Base-by-base conservation (phyloP, 768 basidiomycete species). In the Phlebiopsis gigantea region DNA sequence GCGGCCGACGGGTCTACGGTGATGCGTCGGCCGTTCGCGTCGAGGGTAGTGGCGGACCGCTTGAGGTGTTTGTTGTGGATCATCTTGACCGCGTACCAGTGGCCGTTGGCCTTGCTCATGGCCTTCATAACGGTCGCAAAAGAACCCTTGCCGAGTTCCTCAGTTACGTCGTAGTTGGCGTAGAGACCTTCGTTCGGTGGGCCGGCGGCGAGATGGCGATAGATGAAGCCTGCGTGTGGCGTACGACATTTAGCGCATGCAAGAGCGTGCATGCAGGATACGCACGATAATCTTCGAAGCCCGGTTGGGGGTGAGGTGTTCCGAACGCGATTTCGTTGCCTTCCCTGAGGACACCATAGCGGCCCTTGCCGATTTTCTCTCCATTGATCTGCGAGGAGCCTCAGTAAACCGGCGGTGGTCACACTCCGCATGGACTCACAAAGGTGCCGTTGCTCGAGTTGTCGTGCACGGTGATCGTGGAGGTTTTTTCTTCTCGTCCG, bases 281-380 rank as follows among this genome's bases (percentile, higher is more conserved):
- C 87, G 59, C 56, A 88, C 90, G 84, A 66, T 88, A 91, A 66
- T 93, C 92, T 63, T 91, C 90, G 67, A 47, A 78, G 49, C 73
- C 72, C 46, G 66, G 69, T 63, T 79, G 82, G 24, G 76, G 75
- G 17, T 67, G 63, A 12, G 69, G 72, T 12, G 81, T 81, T 7
- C 95, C 95, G 62, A 98, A 88, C 7, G 89, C 85, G 63, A 98
- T 80, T 70, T 94, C 92, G 66, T 90, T 90, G 6, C 94, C 93
- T 58, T 90, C 84, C 12, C 77, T 78, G 48, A 95, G 72, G 44
- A 90, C 73, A 34, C 78, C 73, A 53, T 77, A 75, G 9, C 75
- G 70, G 41, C 75, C 75, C 62, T 78, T 83, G 34, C 81, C 84
- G 54, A 95, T 77, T 68, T 81, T 82, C 41, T 69, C 69, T 28